A percentile compares a stretch with the other conserved stretches of the same genome.
Conservation (phyloP, 2,329 filamentous ascomycete genomes). For the Trichophyton equinum region DNA sequence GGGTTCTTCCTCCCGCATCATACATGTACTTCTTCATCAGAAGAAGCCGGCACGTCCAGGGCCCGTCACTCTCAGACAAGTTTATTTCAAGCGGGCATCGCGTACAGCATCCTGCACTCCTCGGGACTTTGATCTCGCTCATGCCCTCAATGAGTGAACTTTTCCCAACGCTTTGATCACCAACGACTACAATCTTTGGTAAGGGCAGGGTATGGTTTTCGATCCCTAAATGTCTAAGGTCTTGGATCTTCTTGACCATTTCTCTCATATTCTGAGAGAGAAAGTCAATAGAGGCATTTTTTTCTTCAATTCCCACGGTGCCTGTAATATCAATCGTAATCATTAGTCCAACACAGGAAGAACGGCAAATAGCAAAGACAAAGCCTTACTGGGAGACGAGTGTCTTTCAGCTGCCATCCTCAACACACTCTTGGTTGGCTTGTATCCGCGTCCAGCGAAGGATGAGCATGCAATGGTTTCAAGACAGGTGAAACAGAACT, state of each 20-base stretch:
- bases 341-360: neutral
- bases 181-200: slow-evolving; percentile 69
- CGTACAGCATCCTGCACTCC: slow-evolving; percentile 62
- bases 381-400: neutral
- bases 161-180: slow-evolving; percentile 77
- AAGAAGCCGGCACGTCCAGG: slow-evolving; percentile 56
- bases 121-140: slow-evolving; percentile 56
- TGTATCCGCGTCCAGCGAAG: no score
- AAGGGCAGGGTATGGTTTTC: slow-evolving; percentile 54
- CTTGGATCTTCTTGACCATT: slow-evolving; percentile 33
- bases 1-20: slow-evolving; percentile 24
- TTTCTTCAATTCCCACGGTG: slow-evolving; percentile 4
- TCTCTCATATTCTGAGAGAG: slow-evolving; percentile 26
- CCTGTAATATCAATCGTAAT: neutral
- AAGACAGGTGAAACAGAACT: no score
- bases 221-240: slow-evolving; percentile 60
- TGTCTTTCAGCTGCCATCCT: neutral
- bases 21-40: slow-evolving; percentile 55
- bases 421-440: neutral
- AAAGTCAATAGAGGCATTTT: slow-evolving; percentile 17
- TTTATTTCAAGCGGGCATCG: slow-evolving; percentile 71
- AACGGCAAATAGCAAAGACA: neutral
- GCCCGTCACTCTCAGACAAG: slow-evolving; percentile 40
- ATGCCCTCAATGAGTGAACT: slow-evolving; percentile 54
- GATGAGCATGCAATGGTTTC: no score